Evolutionary conservation across 225 moss, liverwort and hornwort genomes (phyloP), one percentile per base, ranked within the genome.

Genomic region (Ulota crispa): DNA sequence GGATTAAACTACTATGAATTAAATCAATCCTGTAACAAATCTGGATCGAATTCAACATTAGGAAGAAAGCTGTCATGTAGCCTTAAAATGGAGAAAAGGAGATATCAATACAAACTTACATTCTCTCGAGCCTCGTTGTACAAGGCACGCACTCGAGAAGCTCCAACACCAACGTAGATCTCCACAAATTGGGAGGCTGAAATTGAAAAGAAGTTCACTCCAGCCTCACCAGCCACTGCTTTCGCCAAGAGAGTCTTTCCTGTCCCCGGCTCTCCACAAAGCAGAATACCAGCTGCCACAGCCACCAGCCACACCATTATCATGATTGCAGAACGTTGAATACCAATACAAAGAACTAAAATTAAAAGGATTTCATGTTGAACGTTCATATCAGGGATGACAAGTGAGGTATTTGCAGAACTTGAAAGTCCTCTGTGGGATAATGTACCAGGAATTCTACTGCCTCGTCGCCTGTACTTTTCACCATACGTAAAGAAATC

Each of bases 141-240:
- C 75, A 99, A 90, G 34, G 98, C 98, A 71, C 95, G 94, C 75
- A 94, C 98, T 76, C 98, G 93, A 78, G 98, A 99, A 80, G 98
- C 98, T 69, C 98, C 98, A 54, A 99, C 98, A 86, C 98, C 98
- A 37, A 99, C 98, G 81, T 95, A 99, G 66, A 99, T 99, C 91
- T 99, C 98, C 89, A 99, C 98, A 85, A 99, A 99, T 81, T 99
- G 95, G 39, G 98, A 99, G 27, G 95, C 98, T 26, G 95, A 95
- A 53, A 99, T 95, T 5, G 98, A 99, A 70, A 99, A 99, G 81
- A 99, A 99, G 82, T 95, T 99, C 13, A 99, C 95, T 85, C 94
- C 95, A 57, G 98, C 98, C 80, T 99, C 98, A 64, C 98, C 98
- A 41, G 98, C 98, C 83, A 99, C 98, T 80, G 98, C 98, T 89